phyloP scores from a whole-genome alignment of 106 monocot species.

The Apostasia shenzhenica region DNA sequence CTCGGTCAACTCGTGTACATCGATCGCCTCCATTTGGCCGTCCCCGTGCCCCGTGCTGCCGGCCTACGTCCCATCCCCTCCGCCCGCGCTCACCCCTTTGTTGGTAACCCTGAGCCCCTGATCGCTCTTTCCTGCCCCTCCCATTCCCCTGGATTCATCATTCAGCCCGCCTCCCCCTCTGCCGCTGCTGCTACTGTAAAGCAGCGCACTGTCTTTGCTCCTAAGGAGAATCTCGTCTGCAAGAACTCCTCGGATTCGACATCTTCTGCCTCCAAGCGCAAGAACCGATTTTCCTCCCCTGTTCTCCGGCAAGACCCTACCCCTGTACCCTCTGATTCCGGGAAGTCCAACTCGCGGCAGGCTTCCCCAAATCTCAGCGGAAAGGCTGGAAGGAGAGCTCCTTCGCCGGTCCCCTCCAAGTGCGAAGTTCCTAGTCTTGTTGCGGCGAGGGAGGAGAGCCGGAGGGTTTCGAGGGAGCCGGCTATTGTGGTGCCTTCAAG shows the following conservation, averaged over 20 bases:
- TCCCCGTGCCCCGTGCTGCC: conserved; percentile 49
- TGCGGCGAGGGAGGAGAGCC: conserved; percentile 82
- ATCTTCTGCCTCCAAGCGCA: not conserved
- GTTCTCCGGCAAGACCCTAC: conserved; percentile 27
- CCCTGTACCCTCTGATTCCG: conserved; percentile 14
- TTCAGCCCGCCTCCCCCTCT: conserved; percentile 49
- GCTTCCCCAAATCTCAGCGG: conserved; percentile 21
- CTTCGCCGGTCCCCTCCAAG: conserved; percentile 84
- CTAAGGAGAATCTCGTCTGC: not conserved
- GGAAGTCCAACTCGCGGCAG: conserved; percentile 7
- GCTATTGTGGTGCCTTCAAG: conserved; percentile 91
- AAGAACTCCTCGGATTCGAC: not conserved
- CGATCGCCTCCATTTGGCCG: conserved; percentile 50
- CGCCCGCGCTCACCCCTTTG: conserved; percentile 25
- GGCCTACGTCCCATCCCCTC: conserved; percentile 51
- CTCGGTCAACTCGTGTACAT: conserved; percentile 80
- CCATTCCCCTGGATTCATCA: conserved; percentile 45
- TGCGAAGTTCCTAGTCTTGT: conserved; percentile 81
- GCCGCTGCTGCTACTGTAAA: conserved; percentile 12
- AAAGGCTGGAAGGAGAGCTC: conserved; percentile 27
- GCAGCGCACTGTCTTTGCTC: not conserved
- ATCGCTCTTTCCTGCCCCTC: conserved; percentile 32
- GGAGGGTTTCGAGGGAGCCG: conserved; percentile 60
- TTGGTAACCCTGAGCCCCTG: conserved; percentile 46
- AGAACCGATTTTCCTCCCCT: conserved; percentile 67